Evolutionary conservation across 306 rosid genomes (phyloP), one percentile per base, ranked within the genome.

Genomic region (Pueraria montana): DNA sequence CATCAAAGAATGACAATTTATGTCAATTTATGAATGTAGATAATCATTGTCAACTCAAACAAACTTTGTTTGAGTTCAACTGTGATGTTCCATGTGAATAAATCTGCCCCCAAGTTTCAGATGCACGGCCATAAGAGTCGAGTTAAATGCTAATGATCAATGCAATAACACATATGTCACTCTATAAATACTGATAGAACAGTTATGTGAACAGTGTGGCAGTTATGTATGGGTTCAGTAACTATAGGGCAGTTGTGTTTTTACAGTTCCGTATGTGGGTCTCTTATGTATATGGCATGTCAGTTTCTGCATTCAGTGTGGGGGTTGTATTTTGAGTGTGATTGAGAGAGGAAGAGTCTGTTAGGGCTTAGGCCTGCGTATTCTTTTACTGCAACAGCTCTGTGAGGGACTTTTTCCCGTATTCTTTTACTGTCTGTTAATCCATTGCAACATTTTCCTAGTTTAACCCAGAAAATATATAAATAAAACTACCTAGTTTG

Each of bases 1-100:
- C 56, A 48, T 26, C 40, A 48, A 59, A 43, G 70, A 18, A 40
- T 53, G 55, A 50, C 4, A 38, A 5, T 36, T 61, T 53, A 83
- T 71, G 50, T 66, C 75, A 63, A 71, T 13, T 50, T 62, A 63
- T 5, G n/a, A 27, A 69, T 55, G 17, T 76, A 43, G 72, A 49
- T 38, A 49, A 23, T 46, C 74, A 69, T 64, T 79, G 56, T 53
- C 71, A 64, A 16, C 36, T 61, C 16, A 11, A 58, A 21, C 45
- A 40, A 40, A 40, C 45, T 40, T 40, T 40, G 45, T 40, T 40
- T 40, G 40, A 63, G 43, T 16, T 8, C 21, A 30, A 16, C 13
- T 2, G 70, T 63, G 12, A 32, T 27, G 68, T 30, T 30, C 43
- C 21, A 30, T 30, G 12, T 64, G 43, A 80, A 11, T 27, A 80